Evolutionary conservation across 331 rosid genomes (phyloP), one percentile per base, ranked within the genome.

Genomic region (Pyrus hybrid): DNA sequence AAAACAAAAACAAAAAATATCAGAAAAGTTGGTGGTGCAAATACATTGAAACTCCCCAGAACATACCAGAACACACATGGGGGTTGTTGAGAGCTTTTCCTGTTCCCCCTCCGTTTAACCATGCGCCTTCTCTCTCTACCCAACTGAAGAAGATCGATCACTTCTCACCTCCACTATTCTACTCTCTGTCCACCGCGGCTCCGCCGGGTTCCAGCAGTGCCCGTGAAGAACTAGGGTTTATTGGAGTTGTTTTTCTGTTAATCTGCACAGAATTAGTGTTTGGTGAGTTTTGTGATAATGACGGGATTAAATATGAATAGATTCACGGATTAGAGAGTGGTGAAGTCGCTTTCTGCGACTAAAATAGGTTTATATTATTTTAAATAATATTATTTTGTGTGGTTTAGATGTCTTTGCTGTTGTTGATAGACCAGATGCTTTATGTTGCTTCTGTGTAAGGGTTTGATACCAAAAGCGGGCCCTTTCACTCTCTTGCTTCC

Each of bases 401-500:
- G 49, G 76, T 76, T 61, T 80, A 17, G 57, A 51, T 51, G 2
- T 51, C 80, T 45, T 54, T 41, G 64, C 29, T 58, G 63, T 53
- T 63, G 80, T 47, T 74, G 77, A 68, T 23, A 60, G 78, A 66
- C 83, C 91, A 87, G 90, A 92, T 90, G 93, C 75, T 89, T 85
- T 86, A 75, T 93, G 98, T 88, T 91, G 96, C 88, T 81, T 83
- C 83, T 23, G 78, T 80, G 51, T 23, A 76, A 80, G 83, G 88
- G 79, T 84, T 83, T 76, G 84, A 81, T 69, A 73, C 80, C 68
- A 69, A 71, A 71, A 80, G 87, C 77, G 80, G 86, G 82, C 82
- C 87, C 88, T 90, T 85, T 82, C 85, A 41, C 13, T 81, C 72
- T 76, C 81, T 83, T 88, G 96, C 93, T 85, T 88, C 96, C 91